Conservation (phyloP, 306 rosid species). For the Cucurbita moschata region DNA sequence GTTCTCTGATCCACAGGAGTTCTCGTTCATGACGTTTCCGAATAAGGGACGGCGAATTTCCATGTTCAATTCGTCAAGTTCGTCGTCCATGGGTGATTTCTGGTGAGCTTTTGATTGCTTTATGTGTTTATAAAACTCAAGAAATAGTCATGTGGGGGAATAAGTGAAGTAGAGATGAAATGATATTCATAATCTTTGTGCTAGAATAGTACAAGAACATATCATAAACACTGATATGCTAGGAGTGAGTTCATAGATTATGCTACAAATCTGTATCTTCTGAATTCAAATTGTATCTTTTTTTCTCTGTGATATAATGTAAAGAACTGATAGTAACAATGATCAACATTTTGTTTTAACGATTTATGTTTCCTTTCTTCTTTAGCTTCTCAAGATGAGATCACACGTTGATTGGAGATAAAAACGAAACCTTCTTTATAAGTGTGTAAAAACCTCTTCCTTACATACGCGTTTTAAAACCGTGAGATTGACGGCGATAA, state of each 20-base stretch:
- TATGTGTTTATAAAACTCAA: background rate
- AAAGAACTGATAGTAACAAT: background rate
- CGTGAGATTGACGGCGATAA: too few species aligned
- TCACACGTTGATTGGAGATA: too few species aligned
- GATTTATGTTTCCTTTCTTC: background rate
- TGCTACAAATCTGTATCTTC: background rate
- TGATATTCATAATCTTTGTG: background rate
- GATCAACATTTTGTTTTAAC: background rate
- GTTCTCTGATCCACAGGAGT: conserved; percentile 27
- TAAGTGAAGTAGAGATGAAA: background rate
- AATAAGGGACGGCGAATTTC: conserved; percentile 19
- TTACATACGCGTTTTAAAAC: too few species aligned
- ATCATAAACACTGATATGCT: background rate
- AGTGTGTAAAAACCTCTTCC: too few species aligned
- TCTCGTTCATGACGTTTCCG: background rate
- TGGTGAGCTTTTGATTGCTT: conserved; percentile 13
- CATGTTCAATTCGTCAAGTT: conserved; percentile 11
- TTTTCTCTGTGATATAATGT: background rate
- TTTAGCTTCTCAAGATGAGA: too few species aligned
- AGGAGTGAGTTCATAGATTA: background rate
- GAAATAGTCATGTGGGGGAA: background rate
- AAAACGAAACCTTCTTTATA: too few species aligned
- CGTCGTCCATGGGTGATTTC: conserved; percentile 27
- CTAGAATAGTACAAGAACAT: conserved; percentile 1
- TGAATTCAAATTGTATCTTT: background rate